Evolutionary conservation across 2,329 filamentous ascomycete species (phyloP).

Genomic region (Leptographium flavum): DNA sequence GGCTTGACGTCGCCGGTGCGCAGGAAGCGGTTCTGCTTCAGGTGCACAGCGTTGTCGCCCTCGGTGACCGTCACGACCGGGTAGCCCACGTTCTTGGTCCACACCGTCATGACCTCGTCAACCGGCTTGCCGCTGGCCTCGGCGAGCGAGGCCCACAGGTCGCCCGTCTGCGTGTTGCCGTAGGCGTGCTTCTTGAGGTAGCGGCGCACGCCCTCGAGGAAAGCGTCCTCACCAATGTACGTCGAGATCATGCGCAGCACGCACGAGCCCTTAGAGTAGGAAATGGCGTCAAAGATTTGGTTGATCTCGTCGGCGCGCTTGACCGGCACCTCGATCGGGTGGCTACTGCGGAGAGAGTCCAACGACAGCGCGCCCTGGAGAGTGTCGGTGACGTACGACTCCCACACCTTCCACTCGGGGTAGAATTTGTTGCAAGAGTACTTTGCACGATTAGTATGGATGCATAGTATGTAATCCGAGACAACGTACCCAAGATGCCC

Average conservation of each 20-base stretch:
- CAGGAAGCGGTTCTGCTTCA: conserved; percentile 93
- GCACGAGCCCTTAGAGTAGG: conserved; percentile 92
- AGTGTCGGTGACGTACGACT: conserved; percentile 86
- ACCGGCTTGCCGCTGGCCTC: conserved; percentile 81
- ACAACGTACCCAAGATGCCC: conserved; percentile 47
- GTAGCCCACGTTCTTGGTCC: conserved; percentile 94
- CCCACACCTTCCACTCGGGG: conserved; percentile 97
- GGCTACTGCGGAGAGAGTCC: conserved; percentile 84
- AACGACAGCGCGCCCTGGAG: conserved; percentile 76
- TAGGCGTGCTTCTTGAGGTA: conserved; percentile 97
- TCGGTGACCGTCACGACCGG: conserved; percentile 82
- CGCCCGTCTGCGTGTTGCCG: conserved; percentile 80
- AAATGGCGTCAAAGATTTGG: conserved; percentile 96
- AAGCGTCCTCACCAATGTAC: conserved; percentile 81
- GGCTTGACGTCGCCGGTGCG: conserved; percentile 86
- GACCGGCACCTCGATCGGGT: conserved; percentile 91
- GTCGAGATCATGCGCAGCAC: conserved; percentile 96
- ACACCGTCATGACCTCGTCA: conserved; percentile 80
- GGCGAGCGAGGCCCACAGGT: conserved; percentile 78
- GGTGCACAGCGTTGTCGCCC: conserved; percentile 56
- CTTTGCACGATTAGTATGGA: conserved; percentile 20
- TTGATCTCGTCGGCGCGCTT: conserved; percentile 94
- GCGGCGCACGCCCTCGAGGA: conserved; percentile 78
- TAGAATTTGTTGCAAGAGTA: conserved; percentile 91
- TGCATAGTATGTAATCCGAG: neutral